Percentiles rank a stretch among this genome's conserved stretches.
Evolutionary conservation across 2,329 filamentous ascomycete species (phyloP).

Genomic region (Apiospora arundinis): DNA sequence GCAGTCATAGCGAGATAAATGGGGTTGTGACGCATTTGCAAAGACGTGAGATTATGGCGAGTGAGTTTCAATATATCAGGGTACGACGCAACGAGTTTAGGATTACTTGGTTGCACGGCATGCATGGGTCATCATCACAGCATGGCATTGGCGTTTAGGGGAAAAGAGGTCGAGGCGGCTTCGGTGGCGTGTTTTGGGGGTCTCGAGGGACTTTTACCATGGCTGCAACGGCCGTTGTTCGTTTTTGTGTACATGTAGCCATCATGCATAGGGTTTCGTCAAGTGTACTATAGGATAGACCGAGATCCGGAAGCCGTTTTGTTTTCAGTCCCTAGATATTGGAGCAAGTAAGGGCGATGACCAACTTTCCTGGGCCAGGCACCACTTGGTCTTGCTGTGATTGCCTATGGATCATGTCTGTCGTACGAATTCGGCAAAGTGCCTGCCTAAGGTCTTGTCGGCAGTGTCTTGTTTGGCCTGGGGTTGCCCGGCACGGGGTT

Average conservation of each 20-base stretch:
- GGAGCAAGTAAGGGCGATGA: neutral
- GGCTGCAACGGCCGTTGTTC: neutral
- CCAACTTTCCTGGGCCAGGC: too few species aligned
- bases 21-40: neutral
- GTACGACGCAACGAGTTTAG: conserved; percentile 21
- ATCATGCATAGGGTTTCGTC: conserved; percentile 16
- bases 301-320: neutral
- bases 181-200: neutral
- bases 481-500: too few species aligned
- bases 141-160: conserved; percentile 24
- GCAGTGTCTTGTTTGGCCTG: too few species aligned
- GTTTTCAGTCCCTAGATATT: neutral
- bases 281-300: conserved; percentile 19
- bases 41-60: neutral
- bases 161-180: neutral
- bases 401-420: too few species aligned
- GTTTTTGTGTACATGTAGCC: conserved; percentile 19
- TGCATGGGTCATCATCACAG: conserved; percentile 20
- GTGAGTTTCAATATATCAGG: conserved; percentile 1
- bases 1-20: neutral
- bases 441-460: too few species aligned
- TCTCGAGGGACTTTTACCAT: neutral
- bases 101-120: conserved; percentile 19
- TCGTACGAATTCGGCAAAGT: too few species aligned
- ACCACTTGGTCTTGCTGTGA: too few species aligned